phyloP scores from a whole-genome alignment of 2,329 filamentous ascomycete species.

The Pyricularia sp. region DNA sequence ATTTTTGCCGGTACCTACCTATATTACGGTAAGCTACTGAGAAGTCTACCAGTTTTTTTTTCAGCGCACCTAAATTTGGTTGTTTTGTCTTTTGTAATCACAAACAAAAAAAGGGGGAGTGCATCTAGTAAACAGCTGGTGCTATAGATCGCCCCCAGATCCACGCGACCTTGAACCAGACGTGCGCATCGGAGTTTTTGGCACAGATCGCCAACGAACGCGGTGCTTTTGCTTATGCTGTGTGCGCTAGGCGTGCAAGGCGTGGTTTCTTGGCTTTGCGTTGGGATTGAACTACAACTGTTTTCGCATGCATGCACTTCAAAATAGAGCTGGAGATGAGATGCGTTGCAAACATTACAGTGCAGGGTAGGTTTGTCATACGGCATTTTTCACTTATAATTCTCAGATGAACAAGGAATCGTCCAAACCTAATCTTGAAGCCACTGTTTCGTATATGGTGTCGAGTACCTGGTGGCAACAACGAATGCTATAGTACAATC shows the following conservation, averaged over 20 bases:
- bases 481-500: neutral
- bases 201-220: neutral
- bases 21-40: too few relatives aligned
- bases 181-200: neutral
- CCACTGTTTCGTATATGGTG: conserved; percentile 1
- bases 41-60: neutral
- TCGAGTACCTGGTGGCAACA: neutral
- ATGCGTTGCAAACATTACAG: neutral
- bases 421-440: neutral
- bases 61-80: neutral
- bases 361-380: neutral
- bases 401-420: neutral
- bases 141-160: neutral
- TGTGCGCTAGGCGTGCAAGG: neutral
- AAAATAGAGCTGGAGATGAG: neutral
- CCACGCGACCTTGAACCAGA: neutral
- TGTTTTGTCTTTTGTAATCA: neutral
- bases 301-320: too few relatives aligned
- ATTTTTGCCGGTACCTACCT: too few relatives aligned
- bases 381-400: neutral
- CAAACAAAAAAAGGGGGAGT: neutral
- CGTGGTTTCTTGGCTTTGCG: neutral
- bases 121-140: neutral
- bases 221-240: neutral
- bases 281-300: too few relatives aligned